phyloP scores from a whole-genome alignment of 257 asterid genomes.

The Petunia axillaris region DNA sequence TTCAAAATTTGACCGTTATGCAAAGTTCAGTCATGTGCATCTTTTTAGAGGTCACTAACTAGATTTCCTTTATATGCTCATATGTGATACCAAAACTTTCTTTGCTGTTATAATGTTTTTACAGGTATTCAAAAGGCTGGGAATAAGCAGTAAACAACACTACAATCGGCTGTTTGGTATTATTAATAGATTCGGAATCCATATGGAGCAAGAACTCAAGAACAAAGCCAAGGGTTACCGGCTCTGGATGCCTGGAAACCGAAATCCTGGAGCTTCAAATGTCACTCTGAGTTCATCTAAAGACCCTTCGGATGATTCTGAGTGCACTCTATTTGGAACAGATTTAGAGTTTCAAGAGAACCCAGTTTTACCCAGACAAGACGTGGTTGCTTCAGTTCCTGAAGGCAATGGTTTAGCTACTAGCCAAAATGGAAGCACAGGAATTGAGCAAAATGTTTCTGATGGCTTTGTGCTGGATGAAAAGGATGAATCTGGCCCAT shows the following conservation, averaged over 20 bases:
- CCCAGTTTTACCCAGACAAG: constrained; percentile 44
- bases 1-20: constrained; percentile 17
- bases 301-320: constrained; percentile 36
- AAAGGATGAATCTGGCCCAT: constrained; percentile 41
- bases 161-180: constrained; percentile 58
- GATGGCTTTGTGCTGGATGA: constrained; percentile 40
- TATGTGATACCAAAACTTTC: constrained; percentile 25
- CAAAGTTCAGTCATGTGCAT: not conserved
- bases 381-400: constrained; percentile 45
- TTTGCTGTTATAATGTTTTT: constrained; percentile 23
- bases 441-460: constrained; percentile 44
- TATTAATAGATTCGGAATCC: constrained; percentile 71
- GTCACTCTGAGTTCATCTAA: constrained; percentile 35
- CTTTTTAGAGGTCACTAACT: too few species aligned
- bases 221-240: constrained; percentile 68
- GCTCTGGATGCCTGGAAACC: constrained; percentile 75
- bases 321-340: constrained; percentile 39
- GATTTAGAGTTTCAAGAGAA: constrained; percentile 39
- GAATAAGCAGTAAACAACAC: constrained; percentile 72
- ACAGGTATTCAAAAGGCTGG: constrained; percentile 82
- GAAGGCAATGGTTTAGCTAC: constrained; percentile 36
- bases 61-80: constrained; percentile 4
- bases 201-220: constrained; percentile 60
- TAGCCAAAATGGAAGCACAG: constrained; percentile 37
- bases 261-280: constrained; percentile 49